Base-by-base conservation (phyloP, 108 stramenopile species). In the Craspedostauros australis region DNA sequence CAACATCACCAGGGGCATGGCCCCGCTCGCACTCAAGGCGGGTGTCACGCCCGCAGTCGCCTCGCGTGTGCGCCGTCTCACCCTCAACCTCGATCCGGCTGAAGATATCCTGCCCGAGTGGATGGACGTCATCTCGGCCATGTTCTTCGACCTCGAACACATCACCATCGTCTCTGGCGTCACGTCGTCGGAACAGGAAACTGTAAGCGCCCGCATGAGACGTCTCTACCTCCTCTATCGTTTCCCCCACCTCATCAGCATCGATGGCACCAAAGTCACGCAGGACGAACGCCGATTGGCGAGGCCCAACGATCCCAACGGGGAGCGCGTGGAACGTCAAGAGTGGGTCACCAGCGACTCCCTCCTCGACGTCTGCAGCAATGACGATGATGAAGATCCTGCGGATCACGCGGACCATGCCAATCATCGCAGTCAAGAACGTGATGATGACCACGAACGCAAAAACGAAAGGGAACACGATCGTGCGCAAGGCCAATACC, bases 151-250 rank as follows among this genome's bases (percentile, higher is more conserved):
- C 25, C 47, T 73, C 0, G 59, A 73, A 30, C 65, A 73, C 42
- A 30, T 72, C 38, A 43, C 47, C 3, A 39, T 73, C 5, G n/a
- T 22, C 0, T 29, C 28, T 7, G 66, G 43, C 23, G 15, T 34
- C 0, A 53, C 52, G 46, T 40, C 39, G n/a, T 55, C 57, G 1
- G 51, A 70, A 24, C 39, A 62, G 15, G 60, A 67, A 24, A 48
- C 51, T 44, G 66, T 63, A 19, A 60, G 57, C 19, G 44, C 47
- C 19, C 48, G 66, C 19, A 73, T 73, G 72, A 50, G 61, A 48
- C 66, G 72, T 39, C 55, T 68, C 1, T 73, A 73, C 37, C 42
- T 73, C 7, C 18, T 73, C 25, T 67, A 60, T 20, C 46, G 59
- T 30, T 21, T 76, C 24, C 69, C 74, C 1, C 30, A 67, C 46